Base-by-base conservation (phyloP, 129 eudicot genomes). In the Apium graveolens region DNA sequence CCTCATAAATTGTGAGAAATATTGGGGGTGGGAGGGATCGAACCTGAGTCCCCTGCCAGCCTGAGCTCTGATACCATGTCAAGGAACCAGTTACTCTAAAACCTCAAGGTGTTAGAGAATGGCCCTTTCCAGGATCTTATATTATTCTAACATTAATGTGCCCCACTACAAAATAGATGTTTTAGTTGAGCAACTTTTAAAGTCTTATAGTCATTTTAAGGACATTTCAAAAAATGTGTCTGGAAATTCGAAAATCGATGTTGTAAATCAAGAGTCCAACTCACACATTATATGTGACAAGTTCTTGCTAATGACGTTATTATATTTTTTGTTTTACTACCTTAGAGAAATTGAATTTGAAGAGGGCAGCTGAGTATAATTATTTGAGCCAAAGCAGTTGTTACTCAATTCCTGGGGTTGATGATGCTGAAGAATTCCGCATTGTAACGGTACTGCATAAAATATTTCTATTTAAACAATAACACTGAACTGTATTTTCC, bases 371-470 rank as follows among this genome's bases (percentile, higher is more conserved):
- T 3, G 97, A 92, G 66, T 95, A 88, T 84, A 92, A 92, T 14
- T 95, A 95, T 79, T 83, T 95, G 84, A 87, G 82, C 63, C 96
- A 95, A 83, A 95, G 99, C 77, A 89, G 86, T 84, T 94, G 98
- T 88, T 86, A 87, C 77, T 73, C 92, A 29, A 90, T 95, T 80
- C 68, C 97, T n/a, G 96, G 99, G 85, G 96, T 95, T 75, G 97
- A 95, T 78, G 99, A 95, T 84, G 96, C 96, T 57, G 94, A 91
- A 85, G 87, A 92, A 72, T 95, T 92, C 81, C 90, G 87, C 39
- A 60, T 87, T 77, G 97, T 92, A 62, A 68, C 76, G 97, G 99
- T 95, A 86, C 51, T 44, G 69, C 24, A 39, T 63, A 74, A 74
- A 48, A 35, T 42, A 49, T 37, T 37, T 49, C 32, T 43, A 70